Conservation (phyloP, 306 rosid genomes). For the Quercus variabilis region DNA sequence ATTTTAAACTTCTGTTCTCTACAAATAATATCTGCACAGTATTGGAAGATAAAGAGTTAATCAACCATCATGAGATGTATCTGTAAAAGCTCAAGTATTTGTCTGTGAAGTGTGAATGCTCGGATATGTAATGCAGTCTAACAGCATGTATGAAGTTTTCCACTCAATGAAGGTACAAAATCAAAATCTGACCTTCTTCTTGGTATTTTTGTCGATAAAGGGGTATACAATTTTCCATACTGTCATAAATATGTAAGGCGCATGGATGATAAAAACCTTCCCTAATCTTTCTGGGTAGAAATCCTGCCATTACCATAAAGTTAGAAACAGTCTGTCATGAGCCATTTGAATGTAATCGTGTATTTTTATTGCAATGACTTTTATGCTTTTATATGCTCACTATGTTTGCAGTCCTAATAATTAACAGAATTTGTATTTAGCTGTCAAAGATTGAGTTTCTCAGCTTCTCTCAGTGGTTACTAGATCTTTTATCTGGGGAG, state of each 20-base stretch:
- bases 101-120: no score
- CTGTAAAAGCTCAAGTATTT: no score
- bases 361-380: neutral
- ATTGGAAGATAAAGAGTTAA: neutral
- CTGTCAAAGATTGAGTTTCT: neutral
- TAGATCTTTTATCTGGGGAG: neutral
- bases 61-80: no score
- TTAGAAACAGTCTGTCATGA: neutral
- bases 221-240: constrained; percentile 56
- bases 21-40: constrained; percentile 26
- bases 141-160: neutral
- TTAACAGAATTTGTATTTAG: neutral
- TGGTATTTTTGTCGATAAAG: constrained; percentile 59
- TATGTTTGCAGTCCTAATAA: neutral
- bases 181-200: neutral
- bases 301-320: constrained; percentile 31
- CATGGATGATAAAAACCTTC: constrained; percentile 49
- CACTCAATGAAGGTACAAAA: neutral
- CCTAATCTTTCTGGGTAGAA: constrained; percentile 61
- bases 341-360: neutral
- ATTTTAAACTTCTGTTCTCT: constrained; percentile 23
- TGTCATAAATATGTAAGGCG: constrained; percentile 53
- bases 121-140: no score
- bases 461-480: neutral
- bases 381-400: neutral